A percentile compares a stretch with the other conserved stretches of the same genome.
These are phyloP conservation scores for Cladophialophora immunda DNA, from an alignment of 2,329 filamentous ascomycete species.

Conservation along the genomic window DNA sequence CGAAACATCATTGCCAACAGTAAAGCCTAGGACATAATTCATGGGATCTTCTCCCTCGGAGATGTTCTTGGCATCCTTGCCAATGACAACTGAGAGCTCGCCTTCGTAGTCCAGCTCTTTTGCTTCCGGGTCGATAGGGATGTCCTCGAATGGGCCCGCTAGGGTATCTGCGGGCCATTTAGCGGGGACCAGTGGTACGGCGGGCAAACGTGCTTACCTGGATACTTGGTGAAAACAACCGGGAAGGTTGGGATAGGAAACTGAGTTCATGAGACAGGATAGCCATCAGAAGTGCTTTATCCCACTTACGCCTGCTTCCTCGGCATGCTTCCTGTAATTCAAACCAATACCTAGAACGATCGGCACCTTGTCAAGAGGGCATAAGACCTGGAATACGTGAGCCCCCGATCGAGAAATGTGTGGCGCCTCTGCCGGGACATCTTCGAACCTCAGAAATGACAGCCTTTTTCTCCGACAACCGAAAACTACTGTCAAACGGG, in stretches of 20 bases:
- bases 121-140: slow-evolving; percentile 50
- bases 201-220: slow-evolving; percentile 7
- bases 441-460: slow-evolving; percentile 22
- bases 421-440: slow-evolving; percentile 39
- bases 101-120: slow-evolving; percentile 43
- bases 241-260: slow-evolving; percentile 49
- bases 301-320: slow-evolving; percentile 35
- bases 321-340: slow-evolving; percentile 38
- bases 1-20: slow-evolving; percentile 52
- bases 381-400: slow-evolving; percentile 48
- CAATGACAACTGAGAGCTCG: slow-evolving; percentile 58
- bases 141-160: slow-evolving; percentile 45
- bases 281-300: background rate
- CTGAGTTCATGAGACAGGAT: background rate
- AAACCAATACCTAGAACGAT: slow-evolving; percentile 37
- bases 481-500: slow-evolving; percentile 7
- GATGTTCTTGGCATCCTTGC: slow-evolving; percentile 62
- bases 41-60: slow-evolving; percentile 49
- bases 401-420: background rate
- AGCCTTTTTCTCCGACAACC: slow-evolving; percentile 7
- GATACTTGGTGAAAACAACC: slow-evolving; percentile 51
- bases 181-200: background rate
- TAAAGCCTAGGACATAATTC: slow-evolving; percentile 52
- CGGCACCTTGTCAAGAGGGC: slow-evolving; percentile 47
- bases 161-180: slow-evolving; percentile 28